phyloP scores from a whole-genome alignment of 805 yeast genomes.

The Kuraishia capsulata region DNA sequence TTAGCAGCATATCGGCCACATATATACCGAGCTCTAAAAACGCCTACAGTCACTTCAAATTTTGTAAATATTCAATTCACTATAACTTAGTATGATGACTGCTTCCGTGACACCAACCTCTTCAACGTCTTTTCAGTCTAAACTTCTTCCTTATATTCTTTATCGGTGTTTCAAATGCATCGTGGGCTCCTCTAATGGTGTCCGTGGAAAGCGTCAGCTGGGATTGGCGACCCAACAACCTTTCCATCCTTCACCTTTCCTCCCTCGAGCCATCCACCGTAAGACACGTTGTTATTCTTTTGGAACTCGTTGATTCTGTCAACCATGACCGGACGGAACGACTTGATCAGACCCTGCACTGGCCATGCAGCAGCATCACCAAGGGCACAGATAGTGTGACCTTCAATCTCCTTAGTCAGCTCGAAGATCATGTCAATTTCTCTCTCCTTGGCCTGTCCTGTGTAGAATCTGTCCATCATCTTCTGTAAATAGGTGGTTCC shows the following conservation, averaged over 20 bases:
- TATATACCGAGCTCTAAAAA: too few species aligned
- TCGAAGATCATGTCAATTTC: conserved; percentile 84
- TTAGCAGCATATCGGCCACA: too few species aligned
- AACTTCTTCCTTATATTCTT: too few species aligned
- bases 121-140: too few species aligned
- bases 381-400: conserved; percentile 86
- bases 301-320: conserved; percentile 64
- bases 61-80: too few species aligned
- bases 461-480: conserved; percentile 75
- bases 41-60: too few species aligned
- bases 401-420: conserved; percentile 80
- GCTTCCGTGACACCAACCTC: too few species aligned
- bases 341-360: conserved; percentile 77
- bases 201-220: conserved; percentile 25
- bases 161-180: too few species aligned
- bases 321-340: conserved; percentile 75
- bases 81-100: too few species aligned
- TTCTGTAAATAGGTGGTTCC: conserved; percentile 81
- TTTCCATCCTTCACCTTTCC: conserved; percentile 54
- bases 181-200: too few species aligned
- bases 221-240: conserved; percentile 53
- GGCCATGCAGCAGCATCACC: conserved; percentile 97
- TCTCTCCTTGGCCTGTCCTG: conserved; percentile 71
- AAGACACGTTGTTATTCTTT: conserved; percentile 32
- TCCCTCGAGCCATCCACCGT: conserved; percentile 74